Percentiles rank a stretch among this genome's conserved stretches.
These are phyloP conservation scores for Russula dissimulans DNA, from an alignment of 768 basidiomycete genomes.

Conservation along the genomic window DNA sequence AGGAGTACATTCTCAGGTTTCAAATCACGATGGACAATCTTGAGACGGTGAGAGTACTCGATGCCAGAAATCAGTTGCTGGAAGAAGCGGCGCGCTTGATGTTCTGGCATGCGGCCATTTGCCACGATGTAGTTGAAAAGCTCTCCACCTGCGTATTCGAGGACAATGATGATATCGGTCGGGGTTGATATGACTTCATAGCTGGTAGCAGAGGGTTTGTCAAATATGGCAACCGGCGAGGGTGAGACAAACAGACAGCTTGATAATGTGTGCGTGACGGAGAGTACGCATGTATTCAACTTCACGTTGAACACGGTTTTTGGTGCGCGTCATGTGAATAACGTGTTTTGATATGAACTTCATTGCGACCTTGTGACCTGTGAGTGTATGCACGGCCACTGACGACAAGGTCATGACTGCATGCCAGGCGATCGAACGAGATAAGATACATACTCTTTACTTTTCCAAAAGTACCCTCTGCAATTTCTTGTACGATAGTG, in stretches of 20 bases:
- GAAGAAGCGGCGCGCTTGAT: conserved; percentile 86
- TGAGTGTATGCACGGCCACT: conserved; percentile 94
- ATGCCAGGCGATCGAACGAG: background rate
- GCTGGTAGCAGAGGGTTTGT: conserved; percentile 27
- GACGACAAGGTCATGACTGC: conserved; percentile 13
- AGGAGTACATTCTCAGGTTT: conserved; percentile 95
- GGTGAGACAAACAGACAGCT: conserved; percentile 53
- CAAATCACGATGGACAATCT: conserved; percentile 96
- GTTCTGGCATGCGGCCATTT: conserved; percentile 86
- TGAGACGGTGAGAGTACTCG: conserved; percentile 92
- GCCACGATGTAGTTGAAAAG: conserved; percentile 97
- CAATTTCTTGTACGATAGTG: conserved; percentile 77
- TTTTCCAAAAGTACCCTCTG: conserved; percentile 96
- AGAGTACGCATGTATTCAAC: conserved; percentile 95
- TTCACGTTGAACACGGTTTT: conserved; percentile 85
- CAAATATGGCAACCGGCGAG: conserved; percentile 12
- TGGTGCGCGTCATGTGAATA: conserved; percentile 86
- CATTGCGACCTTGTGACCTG: conserved; percentile 94
- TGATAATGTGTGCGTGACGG: conserved; percentile 94
- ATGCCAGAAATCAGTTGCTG: conserved; percentile 97
- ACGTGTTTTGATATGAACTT: conserved; percentile 94
- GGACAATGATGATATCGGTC: conserved; percentile 95
- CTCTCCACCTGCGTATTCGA: conserved; percentile 94
- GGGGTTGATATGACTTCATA: conserved; percentile 89
- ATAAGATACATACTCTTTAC: conserved; percentile 77